Evolutionary conservation across 2,329 filamentous ascomycete species (phyloP), one percentile per base, ranked within the genome.

Genomic region (Fusarium devonianum): DNA sequence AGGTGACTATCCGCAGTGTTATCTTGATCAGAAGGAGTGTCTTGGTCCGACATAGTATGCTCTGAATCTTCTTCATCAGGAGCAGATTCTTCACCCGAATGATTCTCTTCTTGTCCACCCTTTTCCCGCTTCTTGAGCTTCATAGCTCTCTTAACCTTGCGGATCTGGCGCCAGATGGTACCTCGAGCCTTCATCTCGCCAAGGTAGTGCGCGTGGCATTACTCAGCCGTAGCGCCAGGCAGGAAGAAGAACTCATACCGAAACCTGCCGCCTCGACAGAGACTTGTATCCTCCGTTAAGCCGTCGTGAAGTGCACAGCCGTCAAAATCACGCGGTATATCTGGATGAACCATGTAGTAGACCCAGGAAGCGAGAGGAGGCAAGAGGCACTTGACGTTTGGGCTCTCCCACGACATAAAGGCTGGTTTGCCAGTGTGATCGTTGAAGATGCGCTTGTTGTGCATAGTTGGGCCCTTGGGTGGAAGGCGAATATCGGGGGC

Each of bases 171-270:
- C 53, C 44, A 53, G 1, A 53, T 39, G 8, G 44, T 42, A 12
- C 44, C 49, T 29, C 28, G 36, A 39, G 49, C 28, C 11, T 33
- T 17, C 5, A 53, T 21, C 10, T 53, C 49, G 11, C 11, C 12
- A 33, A 19, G 25, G 23, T 42, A 53, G 13, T 53, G 28, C 3
- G 19, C 19, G 7, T 37, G 6, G 11, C 32, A 56, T 18, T 53
- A 39, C 18, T 49, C 26, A 5, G 39, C 14, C 4, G 32, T 45
- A 10, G 43, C 30, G 4, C 21, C 26, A 11, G 40, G 32, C 1
- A 50, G 17, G n/a, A 45, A 50, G 26, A 41, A 50, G 11, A 35
- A 46, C 17, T 50, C 36, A 2, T 32, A 46, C 6, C 44, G 22
- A 13, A 41, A 34, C 11, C n/a, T 16, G 10, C 30, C 14, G 8